phyloP scores from a whole-genome alignment of 2,329 filamentous ascomycete species.

The Aaosphaeria pasadenensis region DNA sequence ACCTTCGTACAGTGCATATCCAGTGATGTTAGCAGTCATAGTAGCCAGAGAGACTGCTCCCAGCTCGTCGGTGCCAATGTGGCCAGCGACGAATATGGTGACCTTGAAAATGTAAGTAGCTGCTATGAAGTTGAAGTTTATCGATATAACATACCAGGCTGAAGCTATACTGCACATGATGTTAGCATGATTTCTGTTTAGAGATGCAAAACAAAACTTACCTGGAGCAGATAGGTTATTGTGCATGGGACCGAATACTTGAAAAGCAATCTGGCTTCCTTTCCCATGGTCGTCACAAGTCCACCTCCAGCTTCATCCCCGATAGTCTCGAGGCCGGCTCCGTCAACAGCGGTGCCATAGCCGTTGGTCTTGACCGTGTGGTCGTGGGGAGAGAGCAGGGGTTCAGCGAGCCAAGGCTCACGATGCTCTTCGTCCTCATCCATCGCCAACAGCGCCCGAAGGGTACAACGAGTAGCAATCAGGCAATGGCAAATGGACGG shows the following conservation, averaged over 20 bases:
- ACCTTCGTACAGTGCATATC: constrained; percentile 51
- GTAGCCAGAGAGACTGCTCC: constrained; percentile 52
- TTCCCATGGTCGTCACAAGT: constrained; percentile 18
- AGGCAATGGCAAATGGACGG: no score
- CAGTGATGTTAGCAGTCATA: constrained; percentile 55
- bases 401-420: constrained; percentile 26
- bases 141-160: constrained; percentile 2
- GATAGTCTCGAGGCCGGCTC: constrained; percentile 24
- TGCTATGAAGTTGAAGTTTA: constrained; percentile 12
- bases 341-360: constrained; percentile 26
- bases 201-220: constrained; percentile 42
- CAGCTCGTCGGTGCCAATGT: constrained; percentile 52
- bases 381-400: constrained; percentile 21
- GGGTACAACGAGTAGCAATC: no score
- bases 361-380: constrained; percentile 16
- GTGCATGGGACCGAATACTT: constrained; percentile 50
- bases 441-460: constrained; percentile 11
- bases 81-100: constrained; percentile 52
- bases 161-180: no score
- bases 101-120: constrained; percentile 17
- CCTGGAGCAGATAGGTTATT: constrained; percentile 55
- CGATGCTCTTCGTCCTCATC: constrained; percentile 26
- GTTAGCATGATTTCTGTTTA: no score
- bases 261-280: constrained; percentile 33
- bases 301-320: constrained; percentile 17